A percentile compares a stretch with the other conserved stretches of the same genome.
Evolutionary conservation across 2,329 filamentous ascomycete species (phyloP).

Genomic region (Rhynchosporium graminicola): DNA sequence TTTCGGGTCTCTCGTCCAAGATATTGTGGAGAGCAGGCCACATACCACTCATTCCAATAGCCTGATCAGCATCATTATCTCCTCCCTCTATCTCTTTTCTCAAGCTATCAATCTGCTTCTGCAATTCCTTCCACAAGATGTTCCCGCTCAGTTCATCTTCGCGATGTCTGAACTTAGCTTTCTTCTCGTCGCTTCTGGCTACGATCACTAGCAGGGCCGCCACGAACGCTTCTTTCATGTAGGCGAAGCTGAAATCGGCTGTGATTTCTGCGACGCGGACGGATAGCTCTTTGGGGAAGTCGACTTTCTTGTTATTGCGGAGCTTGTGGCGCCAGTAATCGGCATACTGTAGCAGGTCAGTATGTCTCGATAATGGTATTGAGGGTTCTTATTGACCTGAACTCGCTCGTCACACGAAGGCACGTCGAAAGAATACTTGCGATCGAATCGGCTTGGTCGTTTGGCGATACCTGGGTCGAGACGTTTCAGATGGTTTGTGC

Average conservation of each 20-base stretch:
- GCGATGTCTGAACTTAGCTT: constrained; percentile 21
- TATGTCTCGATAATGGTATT: not conserved
- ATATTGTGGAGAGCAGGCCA: constrained; percentile 28
- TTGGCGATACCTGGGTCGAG: constrained; percentile 68
- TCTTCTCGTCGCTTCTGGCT: constrained; percentile 30
- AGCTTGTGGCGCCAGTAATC: constrained; percentile 63
- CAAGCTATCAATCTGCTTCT: constrained; percentile 62
- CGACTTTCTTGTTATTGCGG: constrained; percentile 55
- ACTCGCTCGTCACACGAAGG: constrained; percentile 55
- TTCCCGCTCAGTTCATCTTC: constrained; percentile 51
- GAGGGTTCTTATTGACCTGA: constrained; percentile 21
- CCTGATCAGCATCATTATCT: constrained; percentile 23
- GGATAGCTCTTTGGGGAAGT: constrained; percentile 61
- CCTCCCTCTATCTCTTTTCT: constrained; percentile 57
- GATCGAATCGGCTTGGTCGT: constrained; percentile 65
- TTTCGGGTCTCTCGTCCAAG: constrained; percentile 23
- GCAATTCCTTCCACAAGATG: constrained; percentile 61
- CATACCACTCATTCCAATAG: constrained; percentile 21
- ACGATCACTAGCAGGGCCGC: constrained; percentile 62
- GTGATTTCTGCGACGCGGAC: constrained; percentile 62
- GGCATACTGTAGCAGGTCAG: constrained; percentile 49
- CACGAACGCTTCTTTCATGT: constrained; percentile 70
- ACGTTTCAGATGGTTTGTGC: constrained; percentile 65
- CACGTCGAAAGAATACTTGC: constrained; percentile 66
- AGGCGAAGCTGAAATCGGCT: constrained; percentile 67